Base-by-base conservation (phyloP, 1,139 yeast species). In the Scheffersomyces lignicola region DNA sequence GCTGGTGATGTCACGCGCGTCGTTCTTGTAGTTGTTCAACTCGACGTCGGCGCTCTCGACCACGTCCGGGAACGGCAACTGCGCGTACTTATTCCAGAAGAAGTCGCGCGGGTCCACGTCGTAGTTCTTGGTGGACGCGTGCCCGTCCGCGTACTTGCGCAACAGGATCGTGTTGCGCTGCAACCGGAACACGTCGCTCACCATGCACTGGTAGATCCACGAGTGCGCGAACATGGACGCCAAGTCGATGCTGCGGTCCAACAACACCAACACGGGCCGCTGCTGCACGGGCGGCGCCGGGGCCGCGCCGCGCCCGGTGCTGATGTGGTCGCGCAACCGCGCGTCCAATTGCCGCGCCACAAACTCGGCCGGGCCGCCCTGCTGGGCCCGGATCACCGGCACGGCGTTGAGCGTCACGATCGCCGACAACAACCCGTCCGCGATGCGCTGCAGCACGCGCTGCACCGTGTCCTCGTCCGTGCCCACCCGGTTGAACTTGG, bases 171-270 rank as follows among this genome's bases (percentile, higher is more conserved):
- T 78, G 58, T 90, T 90, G 54, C 95, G 76, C 47, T 81, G 77
- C 49, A 92, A 71, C 37, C 78, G 76, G 58, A 94, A 87, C 8
- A 89, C 95, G 57, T 92, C 99, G 51, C 90, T 85, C 11, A 92
- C 95, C 78, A 92, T 82, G 51, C 97, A 89, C 64, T 92, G 96
- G 57, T 92, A 92, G 35, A 95, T 89, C 97, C 98, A 90, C 5
- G 97, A 88, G 60, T 92, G 99, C 2, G 94, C 78, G 57, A 94
- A 82, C 97, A 92, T 90, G 18, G 96, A 83, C 2, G 92, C 83
- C 43, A 94, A 69, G 60, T 94, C 97, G 41, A 92, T 73, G 51
- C 85, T 87, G 56, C 99, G 76, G 59, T 92, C 99, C 39, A 90
- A 65, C 35, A 92, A 63, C 24, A 94, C 73, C 49, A 92, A 69